These are phyloP conservation scores for Bruguiera sexangula DNA, from an alignment of 345 rosid species.

Conservation along the genomic window DNA sequence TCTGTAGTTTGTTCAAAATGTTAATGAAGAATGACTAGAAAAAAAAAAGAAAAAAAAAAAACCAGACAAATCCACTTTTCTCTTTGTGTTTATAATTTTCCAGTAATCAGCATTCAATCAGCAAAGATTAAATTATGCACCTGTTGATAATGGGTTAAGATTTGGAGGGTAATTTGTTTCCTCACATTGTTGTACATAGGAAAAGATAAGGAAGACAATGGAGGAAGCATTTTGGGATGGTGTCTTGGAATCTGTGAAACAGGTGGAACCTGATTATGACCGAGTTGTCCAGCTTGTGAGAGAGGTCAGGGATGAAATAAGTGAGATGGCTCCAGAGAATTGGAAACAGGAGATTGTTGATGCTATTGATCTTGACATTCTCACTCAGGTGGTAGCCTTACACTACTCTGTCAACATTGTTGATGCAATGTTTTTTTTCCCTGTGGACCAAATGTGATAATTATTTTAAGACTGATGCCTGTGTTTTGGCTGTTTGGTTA, in stretches of 20 bases:
- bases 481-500: constrained; percentile 18
- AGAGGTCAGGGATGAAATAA: constrained; percentile 86
- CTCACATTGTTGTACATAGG: constrained; percentile 36
- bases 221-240: constrained; percentile 92
- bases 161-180: background rate
- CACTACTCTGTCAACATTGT: background rate
- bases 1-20: too few relatives aligned
- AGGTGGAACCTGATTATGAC: constrained; percentile 56
- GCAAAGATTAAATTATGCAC: too few relatives aligned
- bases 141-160: too few relatives aligned
- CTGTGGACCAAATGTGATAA: background rate
- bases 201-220: constrained; percentile 62
- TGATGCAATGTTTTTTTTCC: too few relatives aligned
- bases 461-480: background rate
- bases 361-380: constrained; percentile 65
- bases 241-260: constrained; percentile 60
- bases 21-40: too few relatives aligned
- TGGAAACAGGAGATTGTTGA: constrained; percentile 72
- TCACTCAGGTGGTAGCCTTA: constrained; percentile 58
- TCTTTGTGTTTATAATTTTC: too few relatives aligned
- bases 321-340: constrained; percentile 73
- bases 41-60: too few relatives aligned
- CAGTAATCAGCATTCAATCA: too few relatives aligned
- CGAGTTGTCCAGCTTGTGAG: constrained; percentile 66
- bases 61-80: too few relatives aligned